Evolutionary conservation across 805 yeast genomes (phyloP).

Genomic region (Metschnikowia continentalis): DNA sequence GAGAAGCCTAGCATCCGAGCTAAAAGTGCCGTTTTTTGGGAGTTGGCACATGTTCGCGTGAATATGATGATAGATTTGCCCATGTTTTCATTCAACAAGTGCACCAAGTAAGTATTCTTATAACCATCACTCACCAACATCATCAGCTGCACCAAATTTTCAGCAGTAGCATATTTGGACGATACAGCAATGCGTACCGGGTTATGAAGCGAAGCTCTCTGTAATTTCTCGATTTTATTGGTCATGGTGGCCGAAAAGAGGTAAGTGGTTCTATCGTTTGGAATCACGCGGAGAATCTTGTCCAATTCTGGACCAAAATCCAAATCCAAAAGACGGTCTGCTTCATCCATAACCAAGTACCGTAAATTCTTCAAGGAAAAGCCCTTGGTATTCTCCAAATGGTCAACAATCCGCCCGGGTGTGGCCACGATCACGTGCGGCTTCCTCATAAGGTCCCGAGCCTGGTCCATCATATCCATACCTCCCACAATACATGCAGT

Average conservation of each 20-base stretch:
- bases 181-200: conserved; percentile 93
- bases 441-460: conserved; percentile 85
- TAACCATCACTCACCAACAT: conserved; percentile 90
- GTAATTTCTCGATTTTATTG: conserved; percentile 88
- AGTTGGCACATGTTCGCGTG: conserved; percentile 92
- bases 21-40: conserved; percentile 82
- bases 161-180: conserved; percentile 86
- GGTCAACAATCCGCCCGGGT: conserved; percentile 92
- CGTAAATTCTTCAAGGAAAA: conserved; percentile 74
- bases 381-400: conserved; percentile 87
- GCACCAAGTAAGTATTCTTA: conserved; percentile 82
- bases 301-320: conserved; percentile 95
- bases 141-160: conserved; percentile 82
- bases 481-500: conserved; percentile 92
- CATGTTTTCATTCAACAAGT: conserved; percentile 71
- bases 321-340: conserved; percentile 91
- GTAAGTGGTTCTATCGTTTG: conserved; percentile 77
- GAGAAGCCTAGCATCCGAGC: conserved; percentile 79
- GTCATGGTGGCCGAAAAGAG: conserved; percentile 97
- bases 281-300: conserved; percentile 77
- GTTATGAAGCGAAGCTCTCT: conserved; percentile 81
- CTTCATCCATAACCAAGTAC: conserved; percentile 92
- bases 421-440: conserved; percentile 96
- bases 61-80: conserved; percentile 89
- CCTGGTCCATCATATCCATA: conserved; percentile 97